Conservation (phyloP, 2,329 filamentous ascomycete species). For the Penicillium nordicum region DNA sequence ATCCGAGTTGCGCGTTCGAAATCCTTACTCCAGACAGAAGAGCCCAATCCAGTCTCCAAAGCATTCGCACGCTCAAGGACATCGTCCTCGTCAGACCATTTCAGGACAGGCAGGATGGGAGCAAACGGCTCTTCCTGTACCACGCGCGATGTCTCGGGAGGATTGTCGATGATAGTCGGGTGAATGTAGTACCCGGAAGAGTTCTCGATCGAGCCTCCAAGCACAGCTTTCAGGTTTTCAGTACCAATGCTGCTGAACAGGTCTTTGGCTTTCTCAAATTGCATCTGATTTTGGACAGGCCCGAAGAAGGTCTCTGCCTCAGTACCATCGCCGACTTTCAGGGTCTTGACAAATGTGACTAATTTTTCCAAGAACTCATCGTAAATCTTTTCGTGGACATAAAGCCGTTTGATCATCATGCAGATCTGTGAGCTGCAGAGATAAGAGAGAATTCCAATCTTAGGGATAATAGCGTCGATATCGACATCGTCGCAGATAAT, state of each 20-base stretch:
- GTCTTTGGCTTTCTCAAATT: conserved; percentile 58
- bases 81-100: conserved; percentile 60
- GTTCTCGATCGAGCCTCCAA: conserved; percentile 47
- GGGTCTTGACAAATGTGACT: conserved; percentile 44
- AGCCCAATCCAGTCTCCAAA: conserved; percentile 52
- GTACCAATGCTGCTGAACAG: conserved; percentile 56
- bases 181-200: conserved; percentile 56
- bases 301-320: conserved; percentile 51
- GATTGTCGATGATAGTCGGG: conserved; percentile 58
- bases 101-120: conserved; percentile 61
- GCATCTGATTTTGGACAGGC: conserved; percentile 63
- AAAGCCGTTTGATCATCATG: conserved; percentile 57
- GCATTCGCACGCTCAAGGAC: conserved; percentile 56
- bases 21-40: conserved; percentile 58
- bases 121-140: conserved; percentile 61
- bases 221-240: conserved; percentile 52
- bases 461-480: conserved; percentile 43
- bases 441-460: conserved; percentile 50
- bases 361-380: conserved; percentile 52
- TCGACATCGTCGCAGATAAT: conserved; percentile 55
- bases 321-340: conserved; percentile 40
- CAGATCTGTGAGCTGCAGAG: conserved; percentile 56
- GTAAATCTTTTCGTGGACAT: conserved; percentile 60
- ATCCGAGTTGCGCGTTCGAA: conserved; percentile 50
- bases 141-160: conserved; percentile 54